A percentile compares a stretch with the other conserved stretches of the same genome.
Conservation (phyloP, 495 filamentous ascomycete species). For the Daldinia bambusicola region DNA sequence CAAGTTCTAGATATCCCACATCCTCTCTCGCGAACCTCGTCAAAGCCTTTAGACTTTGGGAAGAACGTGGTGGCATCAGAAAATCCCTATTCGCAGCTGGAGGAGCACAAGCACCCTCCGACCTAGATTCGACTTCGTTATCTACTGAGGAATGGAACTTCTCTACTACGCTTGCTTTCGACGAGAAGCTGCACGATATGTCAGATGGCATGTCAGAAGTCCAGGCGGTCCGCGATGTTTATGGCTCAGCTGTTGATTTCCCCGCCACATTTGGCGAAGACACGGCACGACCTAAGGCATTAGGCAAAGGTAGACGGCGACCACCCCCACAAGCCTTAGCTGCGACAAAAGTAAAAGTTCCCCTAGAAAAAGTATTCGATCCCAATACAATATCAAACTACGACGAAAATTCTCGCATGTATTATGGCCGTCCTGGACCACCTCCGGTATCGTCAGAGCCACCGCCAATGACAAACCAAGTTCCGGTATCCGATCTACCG, state of each 20-base stretch:
- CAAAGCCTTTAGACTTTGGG: slow-evolving; percentile 85
- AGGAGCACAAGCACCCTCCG: slow-evolving; percentile 71
- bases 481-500: slow-evolving; percentile 61
- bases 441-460: slow-evolving; percentile 42
- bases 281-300: slow-evolving; percentile 53
- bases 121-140: slow-evolving; percentile 51
- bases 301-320: slow-evolving; percentile 52
- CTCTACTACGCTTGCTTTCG: slow-evolving; percentile 85
- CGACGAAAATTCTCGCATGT: slow-evolving; percentile 63
- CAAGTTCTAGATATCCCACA: slow-evolving; percentile 74
- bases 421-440: slow-evolving; percentile 56
- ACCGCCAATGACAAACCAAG: slow-evolving; percentile 33
- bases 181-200: slow-evolving; percentile 65
- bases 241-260: slow-evolving; percentile 61
- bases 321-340: slow-evolving; percentile 63
- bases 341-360: slow-evolving; percentile 53
- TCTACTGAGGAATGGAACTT: slow-evolving; percentile 89
- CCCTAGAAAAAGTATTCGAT: slow-evolving; percentile 67
- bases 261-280: slow-evolving; percentile 54
- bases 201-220: slow-evolving; percentile 44
- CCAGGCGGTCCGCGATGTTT: slow-evolving; percentile 62
- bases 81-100: slow-evolving; percentile 81
- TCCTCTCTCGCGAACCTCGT: slow-evolving; percentile 77
- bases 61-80: slow-evolving; percentile 81
- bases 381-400: slow-evolving; percentile 67